These are phyloP conservation scores for Triticum dicoccoides DNA, from an alignment of 176 grass and related monocot species.

Conservation along the genomic window DNA sequence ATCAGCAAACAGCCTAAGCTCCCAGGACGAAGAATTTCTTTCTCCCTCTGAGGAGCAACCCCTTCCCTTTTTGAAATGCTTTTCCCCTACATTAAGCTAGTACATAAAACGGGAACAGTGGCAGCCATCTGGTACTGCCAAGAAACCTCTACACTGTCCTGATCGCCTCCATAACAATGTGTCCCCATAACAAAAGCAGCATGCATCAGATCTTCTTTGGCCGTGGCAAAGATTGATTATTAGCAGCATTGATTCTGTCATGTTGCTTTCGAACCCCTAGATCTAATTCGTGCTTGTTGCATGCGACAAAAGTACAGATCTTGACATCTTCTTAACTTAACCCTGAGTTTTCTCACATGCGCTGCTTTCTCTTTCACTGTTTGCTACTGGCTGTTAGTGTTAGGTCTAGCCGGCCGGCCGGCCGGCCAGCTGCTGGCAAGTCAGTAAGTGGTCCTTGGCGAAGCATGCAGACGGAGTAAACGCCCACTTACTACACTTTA, in stretches of 20 bases:
- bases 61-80: neutral
- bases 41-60: neutral
- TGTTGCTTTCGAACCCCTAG: neutral
- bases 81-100: neutral
- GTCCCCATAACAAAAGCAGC: constrained; percentile 31
- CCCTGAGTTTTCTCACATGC: neutral
- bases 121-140: constrained; percentile 17
- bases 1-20: neutral
- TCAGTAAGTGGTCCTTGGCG: neutral
- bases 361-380: neutral
- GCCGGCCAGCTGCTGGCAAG: neutral
- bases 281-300: neutral
- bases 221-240: constrained; percentile 16
- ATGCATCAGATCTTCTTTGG: neutral
- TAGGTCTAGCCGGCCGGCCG: neutral
- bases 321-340: neutral
- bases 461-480: constrained; percentile 16
- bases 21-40: neutral
- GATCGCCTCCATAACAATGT: neutral
- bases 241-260: neutral
- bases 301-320: neutral
- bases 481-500: neutral
- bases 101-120: constrained; percentile 1
- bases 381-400: neutral
- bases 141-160: neutral